Evolutionary conservation across 805 yeast genomes (phyloP), one percentile per base, ranked within the genome.

Genomic region (Yamadazyma akitaensis): DNA sequence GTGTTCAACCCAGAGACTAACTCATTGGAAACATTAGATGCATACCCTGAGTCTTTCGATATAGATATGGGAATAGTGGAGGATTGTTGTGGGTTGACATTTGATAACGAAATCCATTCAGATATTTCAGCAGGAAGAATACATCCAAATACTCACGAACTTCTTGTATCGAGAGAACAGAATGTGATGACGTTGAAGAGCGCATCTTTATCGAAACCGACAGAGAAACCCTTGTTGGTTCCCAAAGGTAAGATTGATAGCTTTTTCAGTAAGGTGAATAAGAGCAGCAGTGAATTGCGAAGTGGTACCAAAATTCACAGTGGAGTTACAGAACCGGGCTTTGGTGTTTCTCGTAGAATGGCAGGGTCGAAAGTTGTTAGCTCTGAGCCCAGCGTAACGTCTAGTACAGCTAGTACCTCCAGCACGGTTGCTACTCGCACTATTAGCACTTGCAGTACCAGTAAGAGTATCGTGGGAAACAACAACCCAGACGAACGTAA

Each of bases 1-100:
- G 97, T 94, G 1, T 92, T 81, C 64, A 80, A 91, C 60, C 96
- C 96, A 0, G 42, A 62, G 1, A 50, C 59, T 1, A 56, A 72
- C 35, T 43, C 56, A 33, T 66, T 88, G n/a, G 72, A 75, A 1
- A 79, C 88, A 30, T 68, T 92, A 53, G 80, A 79, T 54, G 77
- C 75, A 2, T 68, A 84, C 11, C 83, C 85, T 0, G 66, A 62
- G 0, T 67, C 61, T 2, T 57, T 74, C 26, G 66, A 62, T 17
- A 58, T 67, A 9, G 74, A 77, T 37, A 64, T 69, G 51, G 81
- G 78, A 2, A 55, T 39, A 57, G 72, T 56, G 34, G 72, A 57
- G 47, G 45, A 62, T 5, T 78, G 80, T 50, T 75, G 82, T 44
- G 84, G 84, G 0, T 53, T 60, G 16, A 57, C 70, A 8, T 57